These are phyloP conservation scores for Lasiosphaeris hirsuta DNA, from an alignment of 495 filamentous ascomycete species.

Conservation along the genomic window DNA sequence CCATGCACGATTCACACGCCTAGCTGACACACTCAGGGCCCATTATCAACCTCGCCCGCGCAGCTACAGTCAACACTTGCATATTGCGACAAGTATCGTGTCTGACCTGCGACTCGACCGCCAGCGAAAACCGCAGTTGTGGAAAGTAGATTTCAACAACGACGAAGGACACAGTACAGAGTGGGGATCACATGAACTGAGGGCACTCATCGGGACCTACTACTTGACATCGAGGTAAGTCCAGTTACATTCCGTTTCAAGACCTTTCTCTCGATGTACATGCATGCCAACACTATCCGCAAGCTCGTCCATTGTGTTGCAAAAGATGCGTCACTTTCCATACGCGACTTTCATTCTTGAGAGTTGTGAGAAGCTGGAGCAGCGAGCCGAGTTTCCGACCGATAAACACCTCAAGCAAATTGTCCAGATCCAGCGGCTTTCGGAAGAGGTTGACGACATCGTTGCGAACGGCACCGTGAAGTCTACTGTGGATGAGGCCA, in stretches of 20 bases:
- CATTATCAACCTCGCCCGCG: not conserved
- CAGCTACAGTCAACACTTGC: not conserved
- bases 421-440: not conserved
- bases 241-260: too few species aligned
- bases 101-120: not conserved
- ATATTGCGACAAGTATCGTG: not conserved
- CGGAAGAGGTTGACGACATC: not conserved
- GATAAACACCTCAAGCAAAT: not conserved
- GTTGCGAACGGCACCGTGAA: too few species aligned
- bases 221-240: not conserved
- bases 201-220: not conserved
- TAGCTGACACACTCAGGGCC: not conserved
- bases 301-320: not conserved
- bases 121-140: not conserved
- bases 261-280: too few species aligned
- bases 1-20: too few species aligned
- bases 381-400: not conserved
- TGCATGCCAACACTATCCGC: too few species aligned
- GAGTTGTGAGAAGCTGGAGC: not conserved
- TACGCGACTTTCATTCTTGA: not conserved
- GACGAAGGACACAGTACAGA: not conserved
- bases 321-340: not conserved
- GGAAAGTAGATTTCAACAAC: not conserved
- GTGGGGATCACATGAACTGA: not conserved
- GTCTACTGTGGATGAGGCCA: too few species aligned